Conservation (phyloP, 352 stramenopile genomes). For the Globisporangium megalacanthum region DNA sequence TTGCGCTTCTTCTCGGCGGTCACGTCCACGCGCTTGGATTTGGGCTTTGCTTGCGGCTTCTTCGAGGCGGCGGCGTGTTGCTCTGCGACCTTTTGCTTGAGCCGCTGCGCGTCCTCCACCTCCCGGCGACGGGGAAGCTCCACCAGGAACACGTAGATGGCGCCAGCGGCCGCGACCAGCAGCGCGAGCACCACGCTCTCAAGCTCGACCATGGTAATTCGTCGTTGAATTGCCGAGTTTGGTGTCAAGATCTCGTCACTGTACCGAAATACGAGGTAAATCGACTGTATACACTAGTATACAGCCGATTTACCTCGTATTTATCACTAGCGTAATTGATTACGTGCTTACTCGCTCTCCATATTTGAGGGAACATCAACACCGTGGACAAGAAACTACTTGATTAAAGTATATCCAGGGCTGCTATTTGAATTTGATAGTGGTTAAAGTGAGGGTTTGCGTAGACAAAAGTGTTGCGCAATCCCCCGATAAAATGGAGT, state of each 20-base stretch:
- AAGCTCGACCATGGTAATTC: conserved; percentile 15
- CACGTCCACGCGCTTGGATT: conserved; percentile 63
- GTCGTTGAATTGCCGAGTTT: neutral
- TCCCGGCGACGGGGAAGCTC: conserved; percentile 40
- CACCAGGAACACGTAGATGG: conserved; percentile 61
- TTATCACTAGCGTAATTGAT: too few relatives aligned
- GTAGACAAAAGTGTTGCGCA: too few relatives aligned
- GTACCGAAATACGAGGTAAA: too few relatives aligned
- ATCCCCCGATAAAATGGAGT: too few relatives aligned
- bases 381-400: too few relatives aligned
- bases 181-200: conserved; percentile 45
- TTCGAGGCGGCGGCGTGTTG: conserved; percentile 40
- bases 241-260: neutral
- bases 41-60: conserved; percentile 56
- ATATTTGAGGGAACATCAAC: too few relatives aligned
- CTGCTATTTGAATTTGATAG: too few relatives aligned
- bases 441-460: too few relatives aligned
- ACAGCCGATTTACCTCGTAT: too few relatives aligned
- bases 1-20: conserved; percentile 65
- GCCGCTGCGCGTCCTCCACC: conserved; percentile 18
- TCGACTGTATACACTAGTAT: too few relatives aligned
- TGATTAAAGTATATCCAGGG: too few relatives aligned
- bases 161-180: conserved; percentile 44
- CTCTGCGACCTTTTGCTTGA: conserved; percentile 50
- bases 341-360: too few relatives aligned